Conservation (phyloP, 2,329 filamentous ascomycete genomes). For the Chaetomium sp. region DNA sequence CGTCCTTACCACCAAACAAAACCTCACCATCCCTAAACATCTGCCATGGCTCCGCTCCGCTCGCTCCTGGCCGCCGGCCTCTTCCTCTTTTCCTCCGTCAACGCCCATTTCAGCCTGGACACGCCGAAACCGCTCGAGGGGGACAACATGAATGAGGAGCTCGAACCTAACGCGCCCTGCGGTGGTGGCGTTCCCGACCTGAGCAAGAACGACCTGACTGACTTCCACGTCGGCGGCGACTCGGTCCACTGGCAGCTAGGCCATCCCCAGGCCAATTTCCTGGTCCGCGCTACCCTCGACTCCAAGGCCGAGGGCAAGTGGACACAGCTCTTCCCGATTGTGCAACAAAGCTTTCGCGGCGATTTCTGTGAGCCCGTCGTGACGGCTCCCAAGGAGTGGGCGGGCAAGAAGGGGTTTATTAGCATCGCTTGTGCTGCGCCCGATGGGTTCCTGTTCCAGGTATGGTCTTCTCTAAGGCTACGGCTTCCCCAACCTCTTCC, state of each 20-base stretch:
- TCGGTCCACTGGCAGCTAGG: slow-evolving; percentile 41
- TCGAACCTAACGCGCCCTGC: slow-evolving; percentile 44
- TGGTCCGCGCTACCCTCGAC: slow-evolving; percentile 53
- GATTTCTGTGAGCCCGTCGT: slow-evolving; percentile 47
- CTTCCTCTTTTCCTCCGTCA: slow-evolving; percentile 35
- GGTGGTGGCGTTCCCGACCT: slow-evolving; percentile 47
- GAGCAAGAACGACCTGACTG: slow-evolving; percentile 30
- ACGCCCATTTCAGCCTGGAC: slow-evolving; percentile 50
- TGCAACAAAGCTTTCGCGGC: slow-evolving; percentile 49
- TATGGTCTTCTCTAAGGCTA: slow-evolving; percentile 24
- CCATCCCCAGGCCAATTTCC: slow-evolving; percentile 49
- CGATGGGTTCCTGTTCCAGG: slow-evolving; percentile 53
- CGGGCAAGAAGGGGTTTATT: slow-evolving; percentile 50
- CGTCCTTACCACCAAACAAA: too few species aligned
- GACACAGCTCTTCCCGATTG: slow-evolving; percentile 48
- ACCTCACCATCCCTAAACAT: neutral
- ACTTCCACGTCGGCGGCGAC: slow-evolving; percentile 54
- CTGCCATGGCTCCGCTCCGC: slow-evolving; percentile 35
- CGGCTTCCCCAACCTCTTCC: neutral
- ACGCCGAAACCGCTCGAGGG: slow-evolving; percentile 41
- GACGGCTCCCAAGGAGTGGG: slow-evolving; percentile 42
- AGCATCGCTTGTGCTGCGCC: slow-evolving; percentile 44
- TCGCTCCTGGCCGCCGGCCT: slow-evolving; percentile 30
- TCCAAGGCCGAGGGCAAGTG: slow-evolving; percentile 41
- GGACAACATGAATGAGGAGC: slow-evolving; percentile 36